Base-by-base conservation (phyloP, 352 stramenopile genomes). In the Globisporangium ultimum region DNA sequence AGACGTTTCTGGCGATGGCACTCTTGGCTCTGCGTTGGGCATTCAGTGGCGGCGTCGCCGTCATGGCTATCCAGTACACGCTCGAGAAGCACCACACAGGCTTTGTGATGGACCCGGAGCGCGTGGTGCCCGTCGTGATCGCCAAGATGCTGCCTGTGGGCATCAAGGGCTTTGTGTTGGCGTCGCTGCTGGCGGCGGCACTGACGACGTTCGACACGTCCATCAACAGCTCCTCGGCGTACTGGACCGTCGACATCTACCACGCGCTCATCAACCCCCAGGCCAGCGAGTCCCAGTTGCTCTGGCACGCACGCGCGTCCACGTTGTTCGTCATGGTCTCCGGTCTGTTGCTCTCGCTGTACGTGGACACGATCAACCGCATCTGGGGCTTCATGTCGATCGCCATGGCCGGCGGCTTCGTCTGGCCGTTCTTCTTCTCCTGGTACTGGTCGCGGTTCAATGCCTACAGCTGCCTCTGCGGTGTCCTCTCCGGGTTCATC, bases 351-450 rank as follows among this genome's bases (percentile, higher is more conserved):
- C 64, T 89, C 24, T 92, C 83, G 38, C 66, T 92, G 14, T 61
- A 89, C 54, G 79, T 92, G 54, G 71, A 72, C 42, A 85, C 78
- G 0, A 91, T 92, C 70, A 92, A 92, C 58, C 78, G 74, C 28
- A 83, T 92, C 48, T 92, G 83, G 83, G 83, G 83, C 14, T 90
- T 92, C 56, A 87, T 90, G 68, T 88, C 80, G 13, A 88, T 92
- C 54, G 80, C 78, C 0, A 73, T 92, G 62, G 77, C 71, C 2
- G 83, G 80, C 40, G 80, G 76, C 2, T 76, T 88, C 49, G 74
- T 89, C 20, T 89, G 75, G 74, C 80, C 80, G 12, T 89, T 82
- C 58, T 92, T 92, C 61, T 81, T 92, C 50, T 82, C 78, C 21
- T 92, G 83, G 83, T 92, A 92, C 48, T 92, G 83, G 83, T 70